Base-by-base conservation (phyloP, 179 eudicot genomes). In the Silene coronaria region DNA sequence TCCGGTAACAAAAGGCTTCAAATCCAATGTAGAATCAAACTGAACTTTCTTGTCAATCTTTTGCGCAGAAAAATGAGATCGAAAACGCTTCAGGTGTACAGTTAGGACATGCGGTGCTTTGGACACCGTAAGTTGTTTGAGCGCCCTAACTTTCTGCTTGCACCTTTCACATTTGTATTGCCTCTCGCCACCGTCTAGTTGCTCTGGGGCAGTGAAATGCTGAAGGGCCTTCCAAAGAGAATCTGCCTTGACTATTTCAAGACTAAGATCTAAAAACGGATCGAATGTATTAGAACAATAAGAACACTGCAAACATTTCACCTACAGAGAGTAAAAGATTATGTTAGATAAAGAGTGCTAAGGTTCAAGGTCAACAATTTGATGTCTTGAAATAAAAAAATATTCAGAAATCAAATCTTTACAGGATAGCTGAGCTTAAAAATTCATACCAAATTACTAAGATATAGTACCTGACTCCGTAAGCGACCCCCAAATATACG, bases 401-500 rank as follows among this genome's bases (percentile, higher is more conserved):
- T 38, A 62, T 60, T 62, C 13, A 77, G 21, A 53, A 45, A 48
- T 34, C 38, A 38, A 36, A 51, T 13, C 45, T 38, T 14, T 51
- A 14, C 57, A 14, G 57, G 19, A 51, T 17, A 51, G 19, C 6
- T 51, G 57, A 13, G 57, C 19, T 51, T 51, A 51, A 51, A 51
- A 51, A 12, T 16, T 13, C 0, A 9, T 12, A 51, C 19, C 57
- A 51, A 38, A 38, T 17, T 51, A 17, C 57, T 51, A 12, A 51
- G 19, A 13, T 13, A 16, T 51, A 13, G 6, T 13, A 93, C 98
- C 93, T 91, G 98, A 81, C 98, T 96, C 53, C 97, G 86, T 45
- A 96, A 90, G 27, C 90, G 86, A 61, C 99, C 99, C 67, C 99
- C 99, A 81, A 96, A 96, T 69, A 96, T 96, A 84, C 85, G 87